phyloP scores from a whole-genome alignment of 495 filamentous ascomycete genomes.

The Hypoxylon rickii region DNA sequence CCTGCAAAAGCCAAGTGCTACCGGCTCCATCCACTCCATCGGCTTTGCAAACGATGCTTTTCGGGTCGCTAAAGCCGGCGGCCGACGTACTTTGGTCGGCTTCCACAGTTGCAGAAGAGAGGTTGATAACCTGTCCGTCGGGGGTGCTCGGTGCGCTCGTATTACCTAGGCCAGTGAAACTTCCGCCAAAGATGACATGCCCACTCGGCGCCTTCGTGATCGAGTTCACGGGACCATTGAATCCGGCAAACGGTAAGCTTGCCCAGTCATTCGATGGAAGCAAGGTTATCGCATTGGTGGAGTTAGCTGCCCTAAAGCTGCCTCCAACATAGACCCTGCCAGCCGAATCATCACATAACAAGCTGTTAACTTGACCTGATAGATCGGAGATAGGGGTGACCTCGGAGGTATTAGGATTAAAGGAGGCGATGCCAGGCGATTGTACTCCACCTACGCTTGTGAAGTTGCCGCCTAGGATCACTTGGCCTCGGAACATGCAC shows the following conservation, averaged over 20 bases:
- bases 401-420: slow-evolving; percentile 67
- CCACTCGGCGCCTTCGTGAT: slow-evolving; percentile 79
- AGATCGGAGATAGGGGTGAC: slow-evolving; percentile 78
- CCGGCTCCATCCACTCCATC: slow-evolving; percentile 64
- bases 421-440: slow-evolving; percentile 79
- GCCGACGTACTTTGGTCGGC: slow-evolving; percentile 62
- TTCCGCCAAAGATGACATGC: slow-evolving; percentile 88
- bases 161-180: slow-evolving; percentile 91
- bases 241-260: slow-evolving; percentile 86
- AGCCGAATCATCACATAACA: slow-evolving; percentile 82
- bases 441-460: slow-evolving; percentile 81
- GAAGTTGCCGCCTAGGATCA: slow-evolving; percentile 88
- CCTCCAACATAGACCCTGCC: slow-evolving; percentile 91
- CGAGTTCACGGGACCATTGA: slow-evolving; percentile 90
- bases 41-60: slow-evolving; percentile 83
- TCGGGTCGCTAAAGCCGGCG: slow-evolving; percentile 74
- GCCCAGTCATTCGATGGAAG: slow-evolving; percentile 73
- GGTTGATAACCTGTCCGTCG: slow-evolving; percentile 79
- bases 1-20: slow-evolving; percentile 82
- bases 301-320: slow-evolving; percentile 75
- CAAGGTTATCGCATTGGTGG: slow-evolving; percentile 90
- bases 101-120: slow-evolving; percentile 74
- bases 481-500: slow-evolving; percentile 82
- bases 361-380: slow-evolving; percentile 74
- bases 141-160: slow-evolving; percentile 61